Evolutionary conservation across 371 early-diverging fungal genomes (phyloP), one percentile per base, ranked within the genome.

Genomic region (Batkoa obscura): DNA sequence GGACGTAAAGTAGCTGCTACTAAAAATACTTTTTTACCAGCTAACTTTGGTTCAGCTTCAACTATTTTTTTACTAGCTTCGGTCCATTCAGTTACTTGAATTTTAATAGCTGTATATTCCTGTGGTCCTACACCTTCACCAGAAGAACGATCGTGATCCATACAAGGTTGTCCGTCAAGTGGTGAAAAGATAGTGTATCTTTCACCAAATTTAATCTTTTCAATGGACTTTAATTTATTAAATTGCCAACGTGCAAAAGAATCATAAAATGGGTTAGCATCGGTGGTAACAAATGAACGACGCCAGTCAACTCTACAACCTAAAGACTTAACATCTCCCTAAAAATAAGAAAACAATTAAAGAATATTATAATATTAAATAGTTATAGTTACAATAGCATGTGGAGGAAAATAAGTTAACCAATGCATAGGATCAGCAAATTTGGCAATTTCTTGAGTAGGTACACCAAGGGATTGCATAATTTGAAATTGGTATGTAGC

Each of bases 211-310:
- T 89, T 88, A 65, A 99, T 75, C 72, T 94, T 90, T 41, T 78
- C 64, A 68, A 80, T 68, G 2, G 68, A 72, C 61, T 74, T 80
- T 57, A 99, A 78, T 65, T 84, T 88, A 70, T 84, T 86, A 78
- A 99, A 98, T 69, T 99, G 99, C 98, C 98, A 99, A 59, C 88
- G 84, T 15, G 98, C 84, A 73, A 99, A 99, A 9, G 93, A 86
- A 69, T 99, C 99, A 66, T 94, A 99, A 78, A 89, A 99, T 46
- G 93, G 94, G 70, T 99, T 99, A 60, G 84, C 82, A 64, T 99
- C 98, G 32, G 99, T 99, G 50, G 99, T 99, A 63, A 99, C 84
- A 74, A 99, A 99, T 12, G 92, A 83, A 61, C 99, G 81, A 58
- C 99, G 83, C 97, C 96, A 98, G 72, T 99, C 99, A 43, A 96